Base-by-base conservation (phyloP, 108 stramenopile species). In the Nannochloropsis salina region DNA sequence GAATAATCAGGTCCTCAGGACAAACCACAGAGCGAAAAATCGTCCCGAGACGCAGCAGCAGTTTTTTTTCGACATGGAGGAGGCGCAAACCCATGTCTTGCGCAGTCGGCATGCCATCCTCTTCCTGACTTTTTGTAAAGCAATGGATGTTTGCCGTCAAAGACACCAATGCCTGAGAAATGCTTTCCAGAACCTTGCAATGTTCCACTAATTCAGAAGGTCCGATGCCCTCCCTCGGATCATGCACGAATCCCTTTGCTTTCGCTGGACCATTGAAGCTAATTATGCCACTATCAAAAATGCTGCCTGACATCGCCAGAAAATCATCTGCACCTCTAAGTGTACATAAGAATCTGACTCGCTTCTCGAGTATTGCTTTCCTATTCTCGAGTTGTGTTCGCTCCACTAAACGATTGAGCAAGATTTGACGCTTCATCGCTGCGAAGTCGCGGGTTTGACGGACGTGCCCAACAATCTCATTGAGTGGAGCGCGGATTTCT, bases 261-360 rank as follows among this genome's bases (percentile, higher is more conserved):
- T 31, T 31, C 31, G 31, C 31, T 31, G 31, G 1, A 8, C 3
- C n/a, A 74, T 74, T 74, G 15, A 2, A n/a, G n/a, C n/a, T 74
- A 15, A n/a, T 74, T 3, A n/a, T n/a, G 61, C 61, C 61, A n/a
- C 20, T 15, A 3, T 6, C n/a, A n/a, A 15, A 15, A 74, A 15
- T n/a, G n/a, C 61, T 74, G 61, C 61, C 61, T 74, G 61, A n/a
- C 61, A 74, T 74, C 20, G 20, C 61, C 3, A 74, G 8, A 15
- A 74, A n/a, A 15, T n/a, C 3, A n/a, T 74, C 61, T 4, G 8
- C 61, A 74, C n/a, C 61, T n/a, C 20, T n/a, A 15, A 74, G 61
- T 74, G 61, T 74, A 6, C n/a, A n/a, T 74, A 74, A 74, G n/a
- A 74, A 74, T n/a, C 61, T 74, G 61, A 74, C 61, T n/a, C 61